phyloP scores from a whole-genome alignment of 2,329 filamentous ascomycete genomes.

The Metarhizium anisopliae region DNA sequence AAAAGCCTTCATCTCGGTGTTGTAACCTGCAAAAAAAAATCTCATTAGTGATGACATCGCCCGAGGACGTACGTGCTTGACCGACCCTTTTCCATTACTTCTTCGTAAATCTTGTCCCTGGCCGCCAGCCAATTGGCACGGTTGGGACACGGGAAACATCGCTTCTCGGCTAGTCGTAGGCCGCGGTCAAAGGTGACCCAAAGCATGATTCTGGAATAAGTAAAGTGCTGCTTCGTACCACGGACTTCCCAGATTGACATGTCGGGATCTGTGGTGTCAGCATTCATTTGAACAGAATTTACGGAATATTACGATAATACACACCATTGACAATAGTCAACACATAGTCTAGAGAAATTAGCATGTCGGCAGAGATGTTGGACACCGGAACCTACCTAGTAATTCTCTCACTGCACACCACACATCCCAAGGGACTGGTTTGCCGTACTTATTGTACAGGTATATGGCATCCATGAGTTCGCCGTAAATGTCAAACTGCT shows the following conservation, averaged over 20 bases:
- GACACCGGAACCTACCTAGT: slow-evolving; percentile 30
- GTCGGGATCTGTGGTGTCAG: slow-evolving; percentile 44
- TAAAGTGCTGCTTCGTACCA: slow-evolving; percentile 66
- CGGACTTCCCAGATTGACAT: slow-evolving; percentile 83
- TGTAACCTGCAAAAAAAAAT: slow-evolving; percentile 38
- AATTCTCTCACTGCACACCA: slow-evolving; percentile 65
- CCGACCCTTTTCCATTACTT: slow-evolving; percentile 62
- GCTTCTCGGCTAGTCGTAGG: slow-evolving; percentile 63
- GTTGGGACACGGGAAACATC: slow-evolving; percentile 66
- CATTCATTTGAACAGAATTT: background rate
- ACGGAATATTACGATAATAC: background rate
- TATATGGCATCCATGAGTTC: slow-evolving; percentile 72
- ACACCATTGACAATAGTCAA: slow-evolving; percentile 54
- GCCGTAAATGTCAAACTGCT: slow-evolving; percentile 73
- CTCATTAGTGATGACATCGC: background rate
- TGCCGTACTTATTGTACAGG: slow-evolving; percentile 71
- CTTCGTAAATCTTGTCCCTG: slow-evolving; percentile 61
- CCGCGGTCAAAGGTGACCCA: slow-evolving; percentile 76
- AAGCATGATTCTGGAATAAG: slow-evolving; percentile 76
- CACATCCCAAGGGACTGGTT: slow-evolving; percentile 66
- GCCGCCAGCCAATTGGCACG: slow-evolving; percentile 56
- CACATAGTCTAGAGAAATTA: slow-evolving; percentile 48
- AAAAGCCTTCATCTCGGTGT: slow-evolving; percentile 59
- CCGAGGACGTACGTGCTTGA: background rate
- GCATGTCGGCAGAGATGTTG: background rate